Base-by-base conservation (phyloP, 2,329 filamentous ascomycete species). In the Penicillium carneum region DNA sequence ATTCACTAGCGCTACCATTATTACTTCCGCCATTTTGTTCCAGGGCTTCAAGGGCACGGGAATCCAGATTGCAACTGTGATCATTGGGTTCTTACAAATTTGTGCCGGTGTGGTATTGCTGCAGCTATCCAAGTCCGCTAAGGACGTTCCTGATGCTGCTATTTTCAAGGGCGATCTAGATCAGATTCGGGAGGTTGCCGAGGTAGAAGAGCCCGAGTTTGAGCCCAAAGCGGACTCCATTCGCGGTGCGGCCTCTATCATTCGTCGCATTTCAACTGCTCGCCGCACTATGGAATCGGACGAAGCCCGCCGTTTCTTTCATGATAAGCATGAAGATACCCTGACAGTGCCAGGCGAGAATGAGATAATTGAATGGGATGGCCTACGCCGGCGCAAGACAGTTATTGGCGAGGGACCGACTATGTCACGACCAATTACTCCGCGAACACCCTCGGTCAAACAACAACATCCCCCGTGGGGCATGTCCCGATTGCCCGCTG, bases 181-280 rank as follows among this genome's bases (percentile, higher is more conserved):
- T 72, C 94, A 99, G 82, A 91, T 98, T 56, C 91, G 95, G 34
- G 96, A 94, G 33, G 95, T 98, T 64, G 94, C 92, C 48, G 92
- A 97, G 71, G 92, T 97, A 73, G 92, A 96, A 75, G 93, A 98
- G 75, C 90, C 93, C n/a, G 95, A 99, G 77, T 90, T 90, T 14
- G 95, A 99, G 71, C 95, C 95, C 55, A 96, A 97, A 74, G 95
- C 95, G 14, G 95, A 99, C 76, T 93, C 95, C 10, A 96, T 99
- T 72, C 91, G 95, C 68, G 95, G 94, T 63, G 84, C 94, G 16
- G 93, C 92, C 7, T 92, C 93, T 48, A 92, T 99, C 61, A 85
- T 99, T 55, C 88, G 95, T 64, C 87, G 91, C 14, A 84, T 99
- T 51, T 97, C 93, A 0, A 84, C 84, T 11, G 84, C 89, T 0